Conservation (phyloP, 257 asterid species). For the Lithospermum erythrorhizon region DNA sequence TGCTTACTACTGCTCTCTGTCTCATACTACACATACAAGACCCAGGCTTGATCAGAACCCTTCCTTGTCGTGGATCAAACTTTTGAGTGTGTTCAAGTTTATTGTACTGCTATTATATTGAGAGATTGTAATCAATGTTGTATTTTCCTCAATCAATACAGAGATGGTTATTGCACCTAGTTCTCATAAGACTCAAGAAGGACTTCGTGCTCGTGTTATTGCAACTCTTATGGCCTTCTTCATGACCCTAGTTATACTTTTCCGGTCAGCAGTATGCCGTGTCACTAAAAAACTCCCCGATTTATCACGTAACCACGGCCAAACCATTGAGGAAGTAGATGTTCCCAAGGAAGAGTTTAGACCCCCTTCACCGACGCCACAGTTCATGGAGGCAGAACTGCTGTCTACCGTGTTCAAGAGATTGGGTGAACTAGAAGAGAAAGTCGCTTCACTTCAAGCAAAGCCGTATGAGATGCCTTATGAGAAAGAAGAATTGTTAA, state of each 20-base stretch:
- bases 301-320: conserved; percentile 29
- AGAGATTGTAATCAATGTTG: not conserved
- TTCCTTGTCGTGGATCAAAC: not conserved
- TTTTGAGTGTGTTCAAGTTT: not conserved
- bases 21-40: not conserved
- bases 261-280: conserved; percentile 41
- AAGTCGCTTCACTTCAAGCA: conserved; percentile 60
- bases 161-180: conserved; percentile 26
- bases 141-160: conserved; percentile 19
- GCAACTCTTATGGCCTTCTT: conserved; percentile 62
- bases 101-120: not conserved
- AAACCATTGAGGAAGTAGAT: conserved; percentile 33
- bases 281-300: conserved; percentile 45
- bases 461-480: conserved; percentile 93
- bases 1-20: not conserved
- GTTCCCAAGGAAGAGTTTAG: conserved; percentile 58
- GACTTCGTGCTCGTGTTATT: conserved; percentile 38
- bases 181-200: conserved; percentile 49
- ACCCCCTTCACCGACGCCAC: conserved; percentile 73
- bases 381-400: conserved; percentile 69
- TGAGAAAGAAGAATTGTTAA: conserved; percentile 82
- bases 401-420: conserved; percentile 67
- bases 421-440: conserved; percentile 81
- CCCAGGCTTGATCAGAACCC: not conserved
- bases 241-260: conserved; percentile 44